Evolutionary conservation across 495 filamentous ascomycete genomes (phyloP), one percentile per base, ranked within the genome.

Genomic region (Lophiotrema nucula): DNA sequence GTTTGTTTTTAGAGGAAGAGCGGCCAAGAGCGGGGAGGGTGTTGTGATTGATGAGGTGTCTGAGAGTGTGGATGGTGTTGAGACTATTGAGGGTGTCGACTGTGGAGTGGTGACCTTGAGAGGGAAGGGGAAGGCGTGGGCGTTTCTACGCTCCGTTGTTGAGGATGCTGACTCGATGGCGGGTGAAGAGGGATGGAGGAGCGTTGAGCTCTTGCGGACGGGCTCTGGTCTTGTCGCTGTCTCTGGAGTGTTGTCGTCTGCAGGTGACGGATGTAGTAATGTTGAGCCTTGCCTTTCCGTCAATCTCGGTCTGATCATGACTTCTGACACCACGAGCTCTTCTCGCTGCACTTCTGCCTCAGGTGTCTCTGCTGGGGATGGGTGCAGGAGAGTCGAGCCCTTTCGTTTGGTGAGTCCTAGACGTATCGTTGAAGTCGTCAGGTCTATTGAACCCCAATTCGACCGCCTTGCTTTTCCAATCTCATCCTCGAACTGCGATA

Each of bases 121-220:
- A n/a, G n/a, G n/a, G n/a, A n/a, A n/a, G 15, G 31, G 31, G 31
- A 35, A 35, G 15, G 31, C 8, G 15, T 8, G 15, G 8, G 15
- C 31, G 31, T 8, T 35, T 8, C 31, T 8, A 15, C 31, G 31
- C 31, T 35, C 31, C 31, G 31, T 35, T 8, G 31, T 8, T 8
- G 31, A 35, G 8, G 15, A 15, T 15, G 25, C n/a, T 1, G 37
- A 12, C 23, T 41, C 33, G 2, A 15, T 27, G 4, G 43, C 39
- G 2, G 55, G 55, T 18, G 55, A 43, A 16, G 55, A 58, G 3
- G 55, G 55, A 22, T 58, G 55, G n/a, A 58, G 55, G 22, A 58
- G 55, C 3, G 55, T 58, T 12, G 44, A 50, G 47, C 42, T 45
- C 38, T 58, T 58, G 55, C 55, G 31, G 8, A 35, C 31, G 8